These are phyloP conservation scores for Phytopythium cucurbitacearum DNA, from an alignment of 352 stramenopile genomes.

Conservation along the genomic window DNA sequence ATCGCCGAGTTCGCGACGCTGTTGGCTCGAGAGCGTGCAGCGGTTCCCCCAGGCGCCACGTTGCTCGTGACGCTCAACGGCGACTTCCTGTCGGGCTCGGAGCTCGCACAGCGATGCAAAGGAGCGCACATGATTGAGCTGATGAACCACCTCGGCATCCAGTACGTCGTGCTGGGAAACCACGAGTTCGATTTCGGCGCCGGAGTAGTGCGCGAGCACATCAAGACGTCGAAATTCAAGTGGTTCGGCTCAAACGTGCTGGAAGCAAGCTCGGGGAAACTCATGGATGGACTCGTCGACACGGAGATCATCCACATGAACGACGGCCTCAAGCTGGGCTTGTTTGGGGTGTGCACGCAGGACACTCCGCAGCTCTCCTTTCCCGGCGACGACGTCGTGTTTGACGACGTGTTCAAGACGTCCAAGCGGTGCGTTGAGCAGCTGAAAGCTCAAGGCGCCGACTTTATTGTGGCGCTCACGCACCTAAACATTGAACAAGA, in stretches of 20 bases:
- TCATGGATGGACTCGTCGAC: conserved; percentile 42
- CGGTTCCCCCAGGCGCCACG: conserved; percentile 37
- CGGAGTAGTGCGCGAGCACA: conserved; percentile 41
- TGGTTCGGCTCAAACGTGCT: conserved; percentile 76
- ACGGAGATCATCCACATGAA: conserved; percentile 45
- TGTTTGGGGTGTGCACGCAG: conserved; percentile 70
- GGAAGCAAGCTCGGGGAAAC: conserved; percentile 21
- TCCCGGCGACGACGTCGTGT: conserved; percentile 20
- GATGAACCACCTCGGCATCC: conserved; percentile 65
- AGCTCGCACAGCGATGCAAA: conserved; percentile 57
- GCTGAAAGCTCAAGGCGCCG: conserved; percentile 42
- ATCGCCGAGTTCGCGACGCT: conserved; percentile 67
- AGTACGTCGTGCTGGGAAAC: conserved; percentile 76
- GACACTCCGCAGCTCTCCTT: conserved; percentile 37
- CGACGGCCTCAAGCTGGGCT: conserved; percentile 50
- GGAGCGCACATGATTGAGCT: conserved; percentile 76
- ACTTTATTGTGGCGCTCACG: conserved; percentile 70
- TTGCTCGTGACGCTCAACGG: conserved; percentile 73
- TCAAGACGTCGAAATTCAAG: conserved; percentile 56
- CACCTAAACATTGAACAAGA: conserved; percentile 66
- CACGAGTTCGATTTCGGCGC: conserved; percentile 80
- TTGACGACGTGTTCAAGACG: conserved; percentile 20
- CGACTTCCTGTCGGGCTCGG: conserved; percentile 70
- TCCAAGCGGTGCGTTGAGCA: conserved; percentile 33
- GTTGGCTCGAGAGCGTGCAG: conserved; percentile 37